Evolutionary conservation across 1,284 basidiomycete species (phyloP), one percentile per base, ranked within the genome.

Genomic region (Sparassis latifolia): DNA sequence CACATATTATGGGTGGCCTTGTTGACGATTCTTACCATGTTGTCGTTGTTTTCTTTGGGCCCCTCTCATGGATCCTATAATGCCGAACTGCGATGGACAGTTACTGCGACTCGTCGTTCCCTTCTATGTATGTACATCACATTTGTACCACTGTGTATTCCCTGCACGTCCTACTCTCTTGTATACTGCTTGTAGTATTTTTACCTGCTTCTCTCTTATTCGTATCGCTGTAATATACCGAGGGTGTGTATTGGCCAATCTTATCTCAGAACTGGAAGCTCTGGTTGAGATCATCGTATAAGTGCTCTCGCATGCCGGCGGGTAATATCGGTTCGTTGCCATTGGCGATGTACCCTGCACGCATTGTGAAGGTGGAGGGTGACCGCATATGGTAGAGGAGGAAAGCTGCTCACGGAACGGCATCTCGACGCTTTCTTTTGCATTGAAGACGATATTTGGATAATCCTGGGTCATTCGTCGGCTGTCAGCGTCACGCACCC

Each of bases 381-480:
- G 35, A 40, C 9, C 37, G 29, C 30, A 38, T 38, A n/a, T 7
- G 32, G 35, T 32, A 40, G 38, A 33, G 12, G 44, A 45, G 4
- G 9, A 9, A n/a, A n/a, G n/a, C n/a, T 10, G 77, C 89, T 60
- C 56, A 91, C 92, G 74, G 74, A 95, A 96, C 0, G 92, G 92
- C 92, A 96, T 96, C 69, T 97, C 91, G 6, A 97, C 91, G 45
- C 87, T 89, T 68, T 97, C 94, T 62, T 78, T 74, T 33, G 74
- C 65, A 62, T 88, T 89, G 73, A 97, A 97, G 10, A 61, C 71
- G 61, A 97, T 95, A 0, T 90, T 95, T 0, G 94, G 94, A 66
- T 83, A 81, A 59, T 92, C 86, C 89, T 92, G 54, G 10, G 29
- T 35, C 58, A 20, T 50, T 81, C 82, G 82, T 47, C 85, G 68